These are phyloP conservation scores for Cadophora gregata DNA, from an alignment of 2,329 filamentous ascomycete species.

Conservation along the genomic window DNA sequence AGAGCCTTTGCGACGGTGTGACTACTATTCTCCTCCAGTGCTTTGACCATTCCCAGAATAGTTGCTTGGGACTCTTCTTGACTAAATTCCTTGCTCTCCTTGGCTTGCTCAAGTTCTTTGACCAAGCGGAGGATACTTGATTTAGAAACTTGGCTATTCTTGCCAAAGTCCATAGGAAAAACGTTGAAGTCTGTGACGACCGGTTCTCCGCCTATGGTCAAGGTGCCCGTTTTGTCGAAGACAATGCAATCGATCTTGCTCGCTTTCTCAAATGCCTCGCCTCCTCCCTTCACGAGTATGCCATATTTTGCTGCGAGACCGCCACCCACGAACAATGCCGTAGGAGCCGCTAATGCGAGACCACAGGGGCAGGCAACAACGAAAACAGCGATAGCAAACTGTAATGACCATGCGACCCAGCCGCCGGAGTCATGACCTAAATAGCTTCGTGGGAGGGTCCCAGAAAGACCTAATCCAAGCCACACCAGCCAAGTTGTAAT, in stretches of 20 bases:
- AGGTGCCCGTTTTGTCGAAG: constrained; percentile 66
- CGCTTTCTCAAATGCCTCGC: constrained; percentile 64
- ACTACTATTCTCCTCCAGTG: constrained; percentile 72
- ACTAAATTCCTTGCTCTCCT: constrained; percentile 15
- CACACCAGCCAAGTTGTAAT: constrained; percentile 75
- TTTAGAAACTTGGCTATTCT: constrained; percentile 17
- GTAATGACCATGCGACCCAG: constrained; percentile 75
- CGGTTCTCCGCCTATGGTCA: constrained; percentile 69
- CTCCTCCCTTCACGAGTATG: constrained; percentile 63
- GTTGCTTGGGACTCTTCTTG: constrained; percentile 26
- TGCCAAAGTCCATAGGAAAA: constrained; percentile 32
- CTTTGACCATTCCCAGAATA: constrained; percentile 61
- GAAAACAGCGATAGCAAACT: constrained; percentile 73
- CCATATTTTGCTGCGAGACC: constrained; percentile 62
- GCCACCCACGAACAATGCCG: constrained; percentile 63
- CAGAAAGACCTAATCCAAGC: constrained; percentile 67
- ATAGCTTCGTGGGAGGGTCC: constrained; percentile 61
- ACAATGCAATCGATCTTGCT: constrained; percentile 60
- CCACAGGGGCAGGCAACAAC: constrained; percentile 67
- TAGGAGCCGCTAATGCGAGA: constrained; percentile 63
- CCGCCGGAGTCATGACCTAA: constrained; percentile 57
- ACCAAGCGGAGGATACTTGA: constrained; percentile 57
- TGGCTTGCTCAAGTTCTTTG: constrained; percentile 64
- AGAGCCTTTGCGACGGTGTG: constrained; percentile 78
- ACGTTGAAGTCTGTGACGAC: constrained; percentile 56